Base-by-base conservation (phyloP, 805 yeast species). In the Priceomyces carsonii region DNA sequence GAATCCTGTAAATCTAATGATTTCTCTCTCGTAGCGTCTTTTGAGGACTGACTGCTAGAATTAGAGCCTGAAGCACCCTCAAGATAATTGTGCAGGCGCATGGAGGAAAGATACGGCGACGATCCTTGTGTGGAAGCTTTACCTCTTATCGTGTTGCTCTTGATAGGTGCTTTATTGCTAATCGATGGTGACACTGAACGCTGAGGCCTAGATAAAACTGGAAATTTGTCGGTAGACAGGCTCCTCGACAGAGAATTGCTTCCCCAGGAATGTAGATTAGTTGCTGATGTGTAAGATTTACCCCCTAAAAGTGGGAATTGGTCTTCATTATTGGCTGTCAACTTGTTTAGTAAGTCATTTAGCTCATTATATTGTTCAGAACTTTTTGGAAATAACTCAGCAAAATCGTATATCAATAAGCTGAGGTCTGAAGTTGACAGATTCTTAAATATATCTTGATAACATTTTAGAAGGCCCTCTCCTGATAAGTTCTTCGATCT, bases 351-450 rank as follows among this genome's bases (percentile, higher is more conserved):
- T 33, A 47, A 55, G 22, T 38, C 57, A 36, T 24, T 55, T 50
- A 32, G 59, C 35, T 69, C 71, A 26, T 61, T 63, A 25, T 66
- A 60, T 38, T 74, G 70, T 1, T 61, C 48, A 0, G 82, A 70
- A n/a, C 59, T 58, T 12, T 61, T 49, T 0, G 80, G 71, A 45
- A 72, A 76, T 2, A 81, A 55, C 43, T 81, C 83, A 3, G 80
- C 61, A 34, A 82, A 62, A 44, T 85, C 91, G 36, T 70, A 71
- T 5, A 86, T 42, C 29, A 87, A 57, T 5, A 84, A 55, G 38
- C 71, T 64, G 10, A 81, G 55, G 38, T 86, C 89, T 5, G 74
- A 73, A 6, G 47, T 42, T 1, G 64, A 49, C 29, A 40, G 65
- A 3, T 48, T 43, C 0, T 48, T 53, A 46, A 86, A 85, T 8